Conservation (phyloP, 371 early-diverging fungal genomes). For the Mucor plumbeus region DNA sequence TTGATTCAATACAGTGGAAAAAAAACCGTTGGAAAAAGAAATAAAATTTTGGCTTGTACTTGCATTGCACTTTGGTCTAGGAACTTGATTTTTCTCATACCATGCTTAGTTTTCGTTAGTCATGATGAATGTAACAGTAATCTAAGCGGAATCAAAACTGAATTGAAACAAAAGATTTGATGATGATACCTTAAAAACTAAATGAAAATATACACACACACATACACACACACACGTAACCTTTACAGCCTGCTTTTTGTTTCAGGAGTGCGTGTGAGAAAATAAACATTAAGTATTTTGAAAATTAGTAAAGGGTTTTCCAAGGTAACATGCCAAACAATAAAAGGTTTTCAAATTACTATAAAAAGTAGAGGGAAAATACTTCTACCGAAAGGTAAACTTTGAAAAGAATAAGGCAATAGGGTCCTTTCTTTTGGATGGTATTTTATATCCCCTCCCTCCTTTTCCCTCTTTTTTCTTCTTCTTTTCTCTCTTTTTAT, state of each 20-base stretch:
- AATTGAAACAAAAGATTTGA: not conserved
- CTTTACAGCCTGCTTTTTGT: not conserved
- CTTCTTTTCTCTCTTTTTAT: not conserved
- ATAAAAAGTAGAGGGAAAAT: slow-evolving; percentile 1
- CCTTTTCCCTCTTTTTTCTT: slow-evolving; percentile 7
- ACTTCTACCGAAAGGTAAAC: not conserved
- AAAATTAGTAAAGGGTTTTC: slow-evolving; percentile 18
- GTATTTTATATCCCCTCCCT: not conserved
- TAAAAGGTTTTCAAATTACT: slow-evolving; percentile 3
- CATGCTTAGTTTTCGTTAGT: too few species aligned
- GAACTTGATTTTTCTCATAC: not conserved
- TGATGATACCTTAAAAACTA: not conserved
- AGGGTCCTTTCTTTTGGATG: not conserved
- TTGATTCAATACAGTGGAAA: not conserved
- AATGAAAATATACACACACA: not conserved
- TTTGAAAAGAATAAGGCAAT: not conserved
- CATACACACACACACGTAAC: not conserved
- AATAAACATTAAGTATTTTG: slow-evolving; percentile 12
- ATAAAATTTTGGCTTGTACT: too few species aligned
- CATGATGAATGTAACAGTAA: slow-evolving; percentile 5
- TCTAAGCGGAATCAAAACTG: slow-evolving; percentile 8
- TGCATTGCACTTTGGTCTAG: too few species aligned
- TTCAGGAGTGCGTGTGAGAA: slow-evolving; percentile 10
- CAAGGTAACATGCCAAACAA: slow-evolving; percentile 11
- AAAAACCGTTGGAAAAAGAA: not conserved